Evolutionary conservation across 2,329 filamentous ascomycete genomes (phyloP).

Genomic region (Colletotrichum higginsianum): DNA sequence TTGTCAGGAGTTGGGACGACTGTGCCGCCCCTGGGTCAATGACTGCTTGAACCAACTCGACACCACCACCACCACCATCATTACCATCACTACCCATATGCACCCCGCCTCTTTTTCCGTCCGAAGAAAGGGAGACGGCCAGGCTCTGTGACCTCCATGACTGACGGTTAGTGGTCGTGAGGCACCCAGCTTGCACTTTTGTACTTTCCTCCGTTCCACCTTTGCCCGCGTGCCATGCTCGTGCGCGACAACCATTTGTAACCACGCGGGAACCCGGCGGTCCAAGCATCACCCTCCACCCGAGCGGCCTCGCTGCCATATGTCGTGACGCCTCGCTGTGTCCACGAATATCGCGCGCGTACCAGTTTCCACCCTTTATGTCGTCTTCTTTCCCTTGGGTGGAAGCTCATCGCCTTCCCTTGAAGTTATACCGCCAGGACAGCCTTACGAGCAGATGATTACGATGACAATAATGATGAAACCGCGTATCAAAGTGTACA

Average conservation of each 20-base stretch:
- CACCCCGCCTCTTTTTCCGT: constrained; percentile 1
- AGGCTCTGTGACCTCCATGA: neutral
- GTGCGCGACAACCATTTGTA: no score
- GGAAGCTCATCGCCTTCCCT: no score
- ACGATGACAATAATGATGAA: no score
- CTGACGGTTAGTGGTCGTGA: no score
- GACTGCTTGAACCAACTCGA: constrained; percentile 15
- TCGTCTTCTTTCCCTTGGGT: no score
- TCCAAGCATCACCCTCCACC: neutral
- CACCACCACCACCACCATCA: constrained; percentile 12
- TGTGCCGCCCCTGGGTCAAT: neutral
- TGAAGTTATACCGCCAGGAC: no score
- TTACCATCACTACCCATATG: neutral
- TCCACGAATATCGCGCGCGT: no score
- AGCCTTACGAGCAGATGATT: no score
- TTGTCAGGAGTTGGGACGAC: constrained; percentile 13
- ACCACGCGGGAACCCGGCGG: neutral
- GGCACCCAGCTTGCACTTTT: no score
- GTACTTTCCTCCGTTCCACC: no score
- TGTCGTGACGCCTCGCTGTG: neutral
- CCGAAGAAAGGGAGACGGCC: neutral
- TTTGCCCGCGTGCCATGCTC: neutral
- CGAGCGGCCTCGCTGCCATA: neutral
- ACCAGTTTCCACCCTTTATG: no score
- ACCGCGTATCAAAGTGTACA: no score